A percentile compares a stretch with the other conserved stretches of the same genome.
These are phyloP conservation scores for Yamadazyma taylorii DNA, from an alignment of 1,139 yeast species.

Conservation along the genomic window DNA sequence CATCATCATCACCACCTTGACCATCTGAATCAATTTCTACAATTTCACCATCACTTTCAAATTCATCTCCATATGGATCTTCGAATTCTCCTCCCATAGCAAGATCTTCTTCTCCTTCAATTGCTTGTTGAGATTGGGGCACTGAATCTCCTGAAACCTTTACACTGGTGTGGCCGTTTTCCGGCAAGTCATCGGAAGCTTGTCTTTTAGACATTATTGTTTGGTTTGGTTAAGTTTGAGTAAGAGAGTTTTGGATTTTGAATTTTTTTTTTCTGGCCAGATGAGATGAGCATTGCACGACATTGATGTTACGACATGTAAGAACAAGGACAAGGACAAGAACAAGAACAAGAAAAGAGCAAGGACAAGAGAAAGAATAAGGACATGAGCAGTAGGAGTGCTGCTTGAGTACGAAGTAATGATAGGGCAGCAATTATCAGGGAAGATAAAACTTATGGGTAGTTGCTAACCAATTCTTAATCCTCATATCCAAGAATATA, in stretches of 20 bases:
- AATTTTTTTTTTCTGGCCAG: not conserved
- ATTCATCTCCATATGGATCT: slow-evolving; percentile 93
- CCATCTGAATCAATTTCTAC: slow-evolving; percentile 73
- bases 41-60: slow-evolving; percentile 89
- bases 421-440: no score
- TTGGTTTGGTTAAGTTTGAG: not conserved
- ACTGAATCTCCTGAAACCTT: slow-evolving; percentile 22
- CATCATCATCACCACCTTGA: slow-evolving; percentile 57
- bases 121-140: slow-evolving; percentile 26
- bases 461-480: no score
- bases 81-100: slow-evolving; percentile 95
- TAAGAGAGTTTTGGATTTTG: no score
- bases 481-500: no score
- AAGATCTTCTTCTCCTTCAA: slow-evolving; percentile 29
- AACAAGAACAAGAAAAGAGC: no score
- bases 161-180: slow-evolving; percentile 20
- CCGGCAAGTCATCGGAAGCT: slow-evolving; percentile 37
- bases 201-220: slow-evolving; percentile 64
- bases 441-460: no score
- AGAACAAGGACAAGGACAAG: no score
- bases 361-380: no score
- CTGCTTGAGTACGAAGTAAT: no score
- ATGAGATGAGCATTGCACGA: not conserved
- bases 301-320: not conserved
- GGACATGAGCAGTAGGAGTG: no score